Evolutionary conservation across 75 land plant species (phyloP).

Genomic region (Selaginella moellendorffii): DNA sequence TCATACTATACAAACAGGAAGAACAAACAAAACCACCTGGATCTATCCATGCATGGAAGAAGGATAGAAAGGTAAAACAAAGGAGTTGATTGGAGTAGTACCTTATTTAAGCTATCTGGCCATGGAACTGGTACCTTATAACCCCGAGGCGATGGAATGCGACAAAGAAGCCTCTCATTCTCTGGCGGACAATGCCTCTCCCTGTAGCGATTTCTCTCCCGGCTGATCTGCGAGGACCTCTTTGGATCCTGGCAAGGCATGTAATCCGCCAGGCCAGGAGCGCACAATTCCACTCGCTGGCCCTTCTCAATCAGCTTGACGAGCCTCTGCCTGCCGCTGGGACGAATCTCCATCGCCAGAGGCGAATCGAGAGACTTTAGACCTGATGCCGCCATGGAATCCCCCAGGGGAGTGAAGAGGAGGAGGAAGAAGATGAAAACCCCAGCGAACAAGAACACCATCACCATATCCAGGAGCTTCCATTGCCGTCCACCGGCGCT

Average conservation of each 20-base stretch:
- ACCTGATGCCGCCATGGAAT: conserved; percentile 63
- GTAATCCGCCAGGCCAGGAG: conserved; percentile 42
- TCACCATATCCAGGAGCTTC: conserved; percentile 33
- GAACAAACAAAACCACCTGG: neutral
- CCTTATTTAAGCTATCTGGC: conserved; percentile 79
- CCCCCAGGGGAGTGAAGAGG: conserved; percentile 62
- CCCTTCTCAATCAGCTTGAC: conserved; percentile 33
- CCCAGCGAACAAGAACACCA: conserved; percentile 25
- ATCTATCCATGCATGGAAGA: too few relatives aligned
- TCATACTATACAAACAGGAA: too few relatives aligned
- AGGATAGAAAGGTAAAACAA: too few relatives aligned
- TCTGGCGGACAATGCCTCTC: conserved; percentile 71
- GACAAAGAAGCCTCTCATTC: conserved; percentile 45
- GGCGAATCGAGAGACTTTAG: conserved; percentile 25
- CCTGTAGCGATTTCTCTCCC: conserved; percentile 60
- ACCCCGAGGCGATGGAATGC: conserved; percentile 52
- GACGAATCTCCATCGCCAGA: conserved; percentile 9
- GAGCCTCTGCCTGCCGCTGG: conserved; percentile 29
- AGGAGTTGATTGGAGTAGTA: neutral
- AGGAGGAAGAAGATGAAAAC: conserved; percentile 45
- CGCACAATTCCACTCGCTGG: conserved; percentile 37
- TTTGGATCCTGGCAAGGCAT: conserved; percentile 95
- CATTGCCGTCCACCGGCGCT: conserved; percentile 29
- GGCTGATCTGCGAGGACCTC: conserved; percentile 42
- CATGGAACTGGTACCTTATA: conserved; percentile 53